Evolutionary conservation across 257 asterid species (phyloP).

Genomic region (Scutellaria barbata): DNA sequence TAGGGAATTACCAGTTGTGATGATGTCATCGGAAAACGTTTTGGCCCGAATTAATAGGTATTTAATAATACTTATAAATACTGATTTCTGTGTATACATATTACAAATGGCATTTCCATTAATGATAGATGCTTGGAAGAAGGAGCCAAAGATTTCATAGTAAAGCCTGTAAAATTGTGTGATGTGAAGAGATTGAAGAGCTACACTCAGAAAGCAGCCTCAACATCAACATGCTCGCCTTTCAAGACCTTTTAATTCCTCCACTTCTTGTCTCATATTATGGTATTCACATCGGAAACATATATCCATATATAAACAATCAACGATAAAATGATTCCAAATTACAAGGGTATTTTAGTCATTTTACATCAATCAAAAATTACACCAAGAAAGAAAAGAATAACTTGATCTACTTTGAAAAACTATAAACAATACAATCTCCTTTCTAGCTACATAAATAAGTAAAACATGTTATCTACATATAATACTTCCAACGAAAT

Average conservation of each 20-base stretch:
- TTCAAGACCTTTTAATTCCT: too few relatives aligned
- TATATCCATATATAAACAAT: too few relatives aligned
- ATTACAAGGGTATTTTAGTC: too few relatives aligned
- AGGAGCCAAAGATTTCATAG: conserved; percentile 87
- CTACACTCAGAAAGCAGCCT: too few relatives aligned
- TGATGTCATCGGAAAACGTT: conserved; percentile 88
- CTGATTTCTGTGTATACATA: too few relatives aligned
- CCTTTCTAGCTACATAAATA: neutral
- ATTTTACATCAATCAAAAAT: too few relatives aligned
- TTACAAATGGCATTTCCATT: neutral
- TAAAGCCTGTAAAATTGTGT: conserved; percentile 74
- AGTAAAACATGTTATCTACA: conserved; percentile 12
- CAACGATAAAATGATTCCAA: too few relatives aligned
- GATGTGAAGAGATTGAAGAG: conserved; percentile 76
- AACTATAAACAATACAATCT: neutral
- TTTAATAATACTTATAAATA: neutral
- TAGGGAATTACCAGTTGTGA: conserved; percentile 84
- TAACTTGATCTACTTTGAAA: neutral
- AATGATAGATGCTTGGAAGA: conserved; percentile 74
- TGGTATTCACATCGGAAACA: too few relatives aligned
- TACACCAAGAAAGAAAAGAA: too few relatives aligned
- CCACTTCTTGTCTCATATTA: too few relatives aligned
- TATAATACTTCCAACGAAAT: neutral
- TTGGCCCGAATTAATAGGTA: conserved; percentile 81
- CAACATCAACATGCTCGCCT: too few relatives aligned